Percentiles rank a stretch among this genome's conserved stretches.
Conservation (phyloP, 306 rosid genomes). For the Lagenaria siceraria region DNA sequence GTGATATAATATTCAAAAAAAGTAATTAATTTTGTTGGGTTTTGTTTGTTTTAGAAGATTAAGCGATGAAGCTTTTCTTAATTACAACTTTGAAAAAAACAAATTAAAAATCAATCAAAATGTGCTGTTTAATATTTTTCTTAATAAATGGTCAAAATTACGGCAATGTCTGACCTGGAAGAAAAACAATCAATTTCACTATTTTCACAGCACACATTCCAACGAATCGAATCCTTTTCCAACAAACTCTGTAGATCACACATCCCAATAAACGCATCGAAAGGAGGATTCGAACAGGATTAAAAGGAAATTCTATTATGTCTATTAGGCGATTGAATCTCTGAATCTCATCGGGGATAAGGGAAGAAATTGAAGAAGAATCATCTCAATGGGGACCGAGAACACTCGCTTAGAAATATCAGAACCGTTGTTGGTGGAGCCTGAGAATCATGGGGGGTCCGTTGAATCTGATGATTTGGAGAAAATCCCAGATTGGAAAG, state of each 20-base stretch:
- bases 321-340: background rate
- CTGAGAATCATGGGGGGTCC: conserved; percentile 3
- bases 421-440: conserved; percentile 34
- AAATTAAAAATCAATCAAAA: background rate
- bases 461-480: conserved; percentile 19
- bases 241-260: background rate
- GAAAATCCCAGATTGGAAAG: conserved; percentile 63
- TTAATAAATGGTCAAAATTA: background rate
- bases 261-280: background rate
- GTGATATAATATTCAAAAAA: too few relatives aligned
- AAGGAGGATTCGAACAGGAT: background rate
- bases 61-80: background rate
- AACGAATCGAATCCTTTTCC: background rate
- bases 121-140: background rate
- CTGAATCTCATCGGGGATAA: background rate
- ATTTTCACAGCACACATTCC: background rate
- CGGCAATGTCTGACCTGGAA: background rate
- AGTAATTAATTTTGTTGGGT: background rate
- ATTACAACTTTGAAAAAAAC: background rate
- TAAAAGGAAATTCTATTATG: background rate
- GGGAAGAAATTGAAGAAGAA: background rate
- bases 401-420: conserved; percentile 35
- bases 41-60: background rate
- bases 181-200: background rate
- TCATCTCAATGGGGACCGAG: conserved; percentile 37